These are phyloP conservation scores for Andrographis paniculata DNA, from an alignment of 305 asterid genomes.

Conservation along the genomic window DNA sequence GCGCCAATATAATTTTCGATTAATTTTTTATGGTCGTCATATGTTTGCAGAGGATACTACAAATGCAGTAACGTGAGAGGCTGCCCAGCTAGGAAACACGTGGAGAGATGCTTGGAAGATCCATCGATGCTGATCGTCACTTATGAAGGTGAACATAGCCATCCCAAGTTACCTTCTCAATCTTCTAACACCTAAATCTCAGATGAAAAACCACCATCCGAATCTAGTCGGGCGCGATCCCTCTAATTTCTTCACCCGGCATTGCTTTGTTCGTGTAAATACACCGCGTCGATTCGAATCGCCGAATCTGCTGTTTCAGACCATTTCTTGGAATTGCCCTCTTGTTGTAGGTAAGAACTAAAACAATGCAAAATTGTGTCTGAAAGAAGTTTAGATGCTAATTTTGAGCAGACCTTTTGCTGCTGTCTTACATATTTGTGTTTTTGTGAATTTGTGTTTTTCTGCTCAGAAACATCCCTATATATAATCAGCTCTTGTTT, in stretches of 20 bases:
- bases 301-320: slow-evolving; percentile 20
- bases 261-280: slow-evolving; percentile 24
- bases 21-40: no score
- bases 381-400: neutral
- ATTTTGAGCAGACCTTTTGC: no score
- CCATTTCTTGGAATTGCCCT: slow-evolving; percentile 7
- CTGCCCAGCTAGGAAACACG: slow-evolving; percentile 71
- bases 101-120: slow-evolving; percentile 62
- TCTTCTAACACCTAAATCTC: slow-evolving; percentile 28
- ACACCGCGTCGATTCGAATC: slow-evolving; percentile 23
- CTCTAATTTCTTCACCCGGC: neutral
- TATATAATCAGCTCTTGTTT: no score
- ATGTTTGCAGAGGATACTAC: slow-evolving; percentile 69
- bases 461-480: no score
- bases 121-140: slow-evolving; percentile 63
- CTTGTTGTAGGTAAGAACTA: slow-evolving; percentile 1
- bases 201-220: neutral
- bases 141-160: slow-evolving; percentile 68
- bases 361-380: slow-evolving; percentile 2
- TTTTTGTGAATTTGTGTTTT: no score
- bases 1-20: no score
- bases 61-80: slow-evolving; percentile 73
- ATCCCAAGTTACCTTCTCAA: slow-evolving; percentile 48
- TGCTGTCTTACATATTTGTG: no score
- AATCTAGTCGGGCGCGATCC: neutral